These are phyloP conservation scores for Meredithiella fracta DNA, from an alignment of 2,329 filamentous ascomycete species.

Conservation along the genomic window DNA sequence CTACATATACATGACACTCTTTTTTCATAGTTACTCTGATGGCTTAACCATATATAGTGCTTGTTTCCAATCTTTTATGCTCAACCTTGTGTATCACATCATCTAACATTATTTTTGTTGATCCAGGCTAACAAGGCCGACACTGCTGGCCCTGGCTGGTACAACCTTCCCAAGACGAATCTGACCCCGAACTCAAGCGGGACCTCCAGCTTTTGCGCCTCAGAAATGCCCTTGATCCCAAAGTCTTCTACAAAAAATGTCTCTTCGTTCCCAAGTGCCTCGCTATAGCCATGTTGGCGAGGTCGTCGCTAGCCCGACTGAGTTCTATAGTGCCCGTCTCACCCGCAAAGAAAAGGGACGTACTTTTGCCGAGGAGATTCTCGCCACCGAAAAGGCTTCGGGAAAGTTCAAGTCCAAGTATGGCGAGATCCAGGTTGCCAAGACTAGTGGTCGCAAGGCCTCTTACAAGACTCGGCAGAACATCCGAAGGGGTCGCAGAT, in stretches of 20 bases:
- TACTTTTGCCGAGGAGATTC: constrained; percentile 71
- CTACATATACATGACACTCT: constrained; percentile 42
- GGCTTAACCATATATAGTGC: background rate
- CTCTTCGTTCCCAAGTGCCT: constrained; percentile 35
- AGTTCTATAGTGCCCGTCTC: constrained; percentile 67
- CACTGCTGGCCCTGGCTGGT: constrained; percentile 72
- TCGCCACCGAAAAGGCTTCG: constrained; percentile 31
- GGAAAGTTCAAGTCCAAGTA: constrained; percentile 74
- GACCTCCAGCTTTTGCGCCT: constrained; percentile 82
- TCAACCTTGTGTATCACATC: background rate
- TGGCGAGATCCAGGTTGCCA: constrained; percentile 62
- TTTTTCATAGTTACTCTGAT: constrained; percentile 63
- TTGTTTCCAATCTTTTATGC: background rate
- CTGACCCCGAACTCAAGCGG: constrained; percentile 71
- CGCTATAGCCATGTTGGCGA: constrained; percentile 81
- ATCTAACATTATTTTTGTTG: background rate
- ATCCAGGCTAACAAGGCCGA: constrained; percentile 16
- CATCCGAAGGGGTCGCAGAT: constrained; percentile 7
- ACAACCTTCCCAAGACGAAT: constrained; percentile 67
- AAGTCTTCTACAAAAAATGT: constrained; percentile 74
- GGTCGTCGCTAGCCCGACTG: constrained; percentile 73
- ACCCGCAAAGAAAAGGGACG: constrained; percentile 75
- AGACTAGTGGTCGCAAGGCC: constrained; percentile 74
- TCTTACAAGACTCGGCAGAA: constrained; percentile 39
- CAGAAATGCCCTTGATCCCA: constrained; percentile 74